Conservation (phyloP, 129 eudicot species). For the Centella asiatica region DNA sequence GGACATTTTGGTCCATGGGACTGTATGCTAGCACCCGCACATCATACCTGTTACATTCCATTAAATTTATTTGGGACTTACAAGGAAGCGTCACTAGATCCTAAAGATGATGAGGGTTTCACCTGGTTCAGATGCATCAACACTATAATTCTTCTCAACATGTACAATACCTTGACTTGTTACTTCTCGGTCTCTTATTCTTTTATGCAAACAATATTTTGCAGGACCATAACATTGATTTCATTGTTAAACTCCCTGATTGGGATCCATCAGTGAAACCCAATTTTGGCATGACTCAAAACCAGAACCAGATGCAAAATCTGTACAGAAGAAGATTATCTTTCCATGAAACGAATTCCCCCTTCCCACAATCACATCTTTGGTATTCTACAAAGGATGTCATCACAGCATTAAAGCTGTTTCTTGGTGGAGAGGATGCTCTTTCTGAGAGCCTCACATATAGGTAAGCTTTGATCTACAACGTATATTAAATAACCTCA, state of each 20-base stretch:
- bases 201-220: conserved; percentile 6
- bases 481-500: conserved; percentile 4
- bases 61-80: background rate
- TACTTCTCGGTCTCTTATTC: background rate
- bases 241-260: conserved; percentile 81
- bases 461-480: conserved; percentile 36
- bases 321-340: conserved; percentile 35
- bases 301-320: conserved; percentile 20
- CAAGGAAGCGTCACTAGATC: background rate
- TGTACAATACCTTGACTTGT: background rate
- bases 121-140: no score
- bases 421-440: conserved; percentile 64
- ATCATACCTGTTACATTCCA: background rate
- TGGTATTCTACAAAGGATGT: conserved; percentile 74
- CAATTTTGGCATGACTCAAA: conserved; percentile 12
- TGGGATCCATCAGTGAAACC: conserved; percentile 64
- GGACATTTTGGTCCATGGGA: background rate
- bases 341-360: conserved; percentile 35
- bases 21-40: background rate
- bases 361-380: conserved; percentile 68
- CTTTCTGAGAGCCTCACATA: conserved; percentile 71
- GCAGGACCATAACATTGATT: conserved; percentile 91
- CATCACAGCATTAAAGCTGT: conserved; percentile 53
- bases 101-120: no score
- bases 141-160: background rate